These are phyloP conservation scores for Saccharata proteae DNA, from an alignment of 2,329 filamentous ascomycete species.

Conservation along the genomic window DNA sequence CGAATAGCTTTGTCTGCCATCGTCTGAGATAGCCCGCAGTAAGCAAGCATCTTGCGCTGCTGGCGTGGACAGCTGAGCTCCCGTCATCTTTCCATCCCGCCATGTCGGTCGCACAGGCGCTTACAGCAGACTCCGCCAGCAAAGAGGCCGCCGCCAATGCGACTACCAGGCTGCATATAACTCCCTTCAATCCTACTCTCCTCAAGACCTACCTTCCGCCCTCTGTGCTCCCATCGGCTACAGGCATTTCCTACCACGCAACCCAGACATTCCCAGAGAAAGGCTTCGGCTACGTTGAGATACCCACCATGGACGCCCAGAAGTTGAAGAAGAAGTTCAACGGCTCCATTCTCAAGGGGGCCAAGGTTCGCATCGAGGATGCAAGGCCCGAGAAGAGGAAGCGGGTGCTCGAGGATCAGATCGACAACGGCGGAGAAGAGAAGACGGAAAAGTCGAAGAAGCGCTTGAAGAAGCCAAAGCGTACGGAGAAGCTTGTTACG, in stretches of 20 bases:
- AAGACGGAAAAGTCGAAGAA: conserved; percentile 37
- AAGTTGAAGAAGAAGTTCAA: conserved; percentile 85
- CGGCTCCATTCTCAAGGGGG: conserved; percentile 71
- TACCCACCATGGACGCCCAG: conserved; percentile 73
- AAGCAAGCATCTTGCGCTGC: too few species aligned
- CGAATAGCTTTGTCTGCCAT: too few species aligned
- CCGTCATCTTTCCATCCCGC: conserved; percentile 1
- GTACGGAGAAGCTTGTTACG: conserved; percentile 40
- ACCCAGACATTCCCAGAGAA: conserved; percentile 82
- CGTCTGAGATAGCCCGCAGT: too few species aligned
- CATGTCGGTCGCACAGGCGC: conserved; percentile 9
- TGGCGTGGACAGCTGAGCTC: too few species aligned
- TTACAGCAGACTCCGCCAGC: conserved; percentile 6
- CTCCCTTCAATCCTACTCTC: conserved; percentile 67
- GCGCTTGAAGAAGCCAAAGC: conserved; percentile 33
- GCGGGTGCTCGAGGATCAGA: conserved; percentile 20
- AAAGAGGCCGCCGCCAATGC: conserved; percentile 1
- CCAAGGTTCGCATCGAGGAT: conserved; percentile 73
- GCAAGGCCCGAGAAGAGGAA: conserved; percentile 54
- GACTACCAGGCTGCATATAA: conserved; percentile 60
- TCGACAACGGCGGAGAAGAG: conserved; percentile 31
- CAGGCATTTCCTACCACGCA: conserved; percentile 77
- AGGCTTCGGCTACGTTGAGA: conserved; percentile 78
- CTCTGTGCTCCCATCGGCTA: conserved; percentile 51
- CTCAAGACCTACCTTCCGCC: conserved; percentile 60